phyloP scores from a whole-genome alignment of 1,284 basidiomycete species.

The Coniophora puteana region DNA sequence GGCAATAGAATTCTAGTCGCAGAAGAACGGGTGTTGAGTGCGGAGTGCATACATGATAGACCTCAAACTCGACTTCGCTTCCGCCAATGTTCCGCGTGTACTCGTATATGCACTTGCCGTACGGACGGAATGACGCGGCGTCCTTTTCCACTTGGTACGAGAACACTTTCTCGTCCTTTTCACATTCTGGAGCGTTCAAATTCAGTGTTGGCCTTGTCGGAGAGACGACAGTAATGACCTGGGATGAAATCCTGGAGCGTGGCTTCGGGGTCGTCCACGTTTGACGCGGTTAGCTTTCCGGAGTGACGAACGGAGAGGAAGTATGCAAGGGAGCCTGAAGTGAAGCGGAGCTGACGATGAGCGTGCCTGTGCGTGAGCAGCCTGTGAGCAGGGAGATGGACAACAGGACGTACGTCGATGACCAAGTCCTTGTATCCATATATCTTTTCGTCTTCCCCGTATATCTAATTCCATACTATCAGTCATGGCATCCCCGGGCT shows the following conservation, averaged over 20 bases:
- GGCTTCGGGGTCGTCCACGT: slow-evolving; percentile 86
- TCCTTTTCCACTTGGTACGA: slow-evolving; percentile 69
- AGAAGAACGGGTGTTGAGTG: too few relatives aligned
- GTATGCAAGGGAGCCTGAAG: slow-evolving; percentile 82
- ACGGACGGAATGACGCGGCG: slow-evolving; percentile 70
- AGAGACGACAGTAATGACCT: slow-evolving; percentile 36
- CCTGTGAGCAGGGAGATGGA: slow-evolving; percentile 4
- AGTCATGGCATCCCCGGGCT: not conserved
- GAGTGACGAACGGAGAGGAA: slow-evolving; percentile 71
- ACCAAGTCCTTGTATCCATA: slow-evolving; percentile 88
- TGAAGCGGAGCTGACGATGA: slow-evolving; percentile 65
- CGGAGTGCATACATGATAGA: slow-evolving; percentile 70
- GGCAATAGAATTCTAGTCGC: slow-evolving; percentile 4
- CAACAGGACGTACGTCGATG: slow-evolving; percentile 64
- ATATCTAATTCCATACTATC: slow-evolving; percentile 53
- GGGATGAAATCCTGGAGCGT: slow-evolving; percentile 75
- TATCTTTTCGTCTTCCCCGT: slow-evolving; percentile 94
- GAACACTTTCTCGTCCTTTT: slow-evolving; percentile 65
- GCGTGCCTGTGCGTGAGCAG: slow-evolving; percentile 4
- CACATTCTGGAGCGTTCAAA: slow-evolving; percentile 46
- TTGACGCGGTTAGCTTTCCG: slow-evolving; percentile 64
- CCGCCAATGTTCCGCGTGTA: slow-evolving; percentile 53
- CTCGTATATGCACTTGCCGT: slow-evolving; percentile 72
- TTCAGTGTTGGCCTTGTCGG: not conserved
- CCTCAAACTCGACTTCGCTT: slow-evolving; percentile 70